Percentiles rank a stretch among this genome's conserved stretches.
These are phyloP conservation scores for Torrubiella hemipterigena DNA, from an alignment of 2,329 filamentous ascomycete genomes.

Conservation along the genomic window DNA sequence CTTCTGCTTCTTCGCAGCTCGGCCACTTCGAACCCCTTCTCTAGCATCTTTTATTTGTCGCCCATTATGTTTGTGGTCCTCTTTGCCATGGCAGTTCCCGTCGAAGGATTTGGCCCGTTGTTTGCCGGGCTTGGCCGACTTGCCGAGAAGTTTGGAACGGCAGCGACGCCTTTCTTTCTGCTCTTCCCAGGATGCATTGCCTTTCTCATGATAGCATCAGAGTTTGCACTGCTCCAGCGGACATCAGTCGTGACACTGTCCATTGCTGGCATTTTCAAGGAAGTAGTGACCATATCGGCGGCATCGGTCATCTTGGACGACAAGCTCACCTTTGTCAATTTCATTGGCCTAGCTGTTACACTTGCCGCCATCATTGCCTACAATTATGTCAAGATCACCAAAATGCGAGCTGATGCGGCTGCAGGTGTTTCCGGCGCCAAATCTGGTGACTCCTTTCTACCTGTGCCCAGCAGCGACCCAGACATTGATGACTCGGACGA, in stretches of 20 bases:
- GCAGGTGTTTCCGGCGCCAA: no score
- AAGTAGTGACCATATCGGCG: constrained; percentile 88
- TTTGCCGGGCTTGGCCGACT: constrained; percentile 53
- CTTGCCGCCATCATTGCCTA: constrained; percentile 78
- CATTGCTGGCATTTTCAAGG: constrained; percentile 97
- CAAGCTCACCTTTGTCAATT: constrained; percentile 73
- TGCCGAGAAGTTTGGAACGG: constrained; percentile 51
- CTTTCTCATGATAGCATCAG: constrained; percentile 92
- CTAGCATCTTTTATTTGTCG: constrained; percentile 93
- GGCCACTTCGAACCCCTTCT: constrained; percentile 91
- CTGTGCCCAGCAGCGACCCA: no score
- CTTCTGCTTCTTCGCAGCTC: constrained; percentile 89
- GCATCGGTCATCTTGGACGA: constrained; percentile 85
- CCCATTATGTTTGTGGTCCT: constrained; percentile 90
- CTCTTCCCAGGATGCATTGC: constrained; percentile 85
- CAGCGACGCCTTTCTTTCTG: constrained; percentile 59
- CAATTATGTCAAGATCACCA: constrained; percentile 86
- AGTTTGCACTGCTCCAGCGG: constrained; percentile 89
- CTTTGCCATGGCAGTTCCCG: constrained; percentile 66
- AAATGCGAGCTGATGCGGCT: constrained; percentile 76
- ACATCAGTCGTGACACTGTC: constrained; percentile 93
- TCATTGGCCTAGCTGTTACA: constrained; percentile 78
- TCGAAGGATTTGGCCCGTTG: constrained; percentile 67
- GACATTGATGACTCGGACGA: no score
- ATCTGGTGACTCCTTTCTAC: no score